Percentiles rank a stretch among this genome's conserved stretches.
These are phyloP conservation scores for Heimioporus punctisporus DNA, from an alignment of 1,284 basidiomycete genomes.

Conservation along the genomic window DNA sequence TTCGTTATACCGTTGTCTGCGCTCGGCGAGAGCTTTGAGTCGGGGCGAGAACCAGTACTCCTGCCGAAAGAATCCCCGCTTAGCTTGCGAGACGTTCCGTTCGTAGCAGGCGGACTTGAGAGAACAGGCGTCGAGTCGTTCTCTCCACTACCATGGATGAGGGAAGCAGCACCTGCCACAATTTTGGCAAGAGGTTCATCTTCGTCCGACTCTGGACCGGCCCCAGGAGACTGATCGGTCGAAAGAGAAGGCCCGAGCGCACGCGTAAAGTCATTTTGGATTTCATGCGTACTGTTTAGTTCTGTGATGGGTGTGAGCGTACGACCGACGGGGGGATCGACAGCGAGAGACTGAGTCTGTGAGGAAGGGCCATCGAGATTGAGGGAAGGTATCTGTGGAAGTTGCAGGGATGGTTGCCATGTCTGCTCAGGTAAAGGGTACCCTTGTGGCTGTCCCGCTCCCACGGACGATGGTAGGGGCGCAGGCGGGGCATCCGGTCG, in stretches of 20 bases:
- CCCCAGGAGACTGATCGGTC: conserved; percentile 20
- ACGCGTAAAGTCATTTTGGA: conserved; percentile 18
- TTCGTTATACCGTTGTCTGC: conserved; percentile 24
- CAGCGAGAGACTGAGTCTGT: conserved; percentile 18
- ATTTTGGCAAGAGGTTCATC: conserved; percentile 21
- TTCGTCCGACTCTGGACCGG: conserved; percentile 26
- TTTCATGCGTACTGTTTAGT: conserved; percentile 35
- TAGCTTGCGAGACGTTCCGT: conserved; percentile 24
- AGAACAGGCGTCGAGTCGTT: conserved; percentile 6
- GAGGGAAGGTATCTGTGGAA: conserved; percentile 50
- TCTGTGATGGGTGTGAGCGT: conserved; percentile 52
- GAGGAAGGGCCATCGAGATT: conserved; percentile 36
- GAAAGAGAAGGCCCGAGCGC: conserved; percentile 22
- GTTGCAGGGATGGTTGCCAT: conserved; percentile 19
- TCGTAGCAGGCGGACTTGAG: conserved; percentile 25
- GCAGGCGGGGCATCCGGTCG: conserved; percentile 15
- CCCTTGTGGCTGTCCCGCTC: conserved; percentile 22
- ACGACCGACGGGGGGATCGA: conserved; percentile 19
- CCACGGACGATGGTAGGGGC: conserved; percentile 15
- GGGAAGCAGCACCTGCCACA: conserved; percentile 15
- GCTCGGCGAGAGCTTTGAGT: conserved; percentile 37
- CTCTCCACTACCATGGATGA: conserved; percentile 24
- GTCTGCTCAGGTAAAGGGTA: conserved; percentile 11
- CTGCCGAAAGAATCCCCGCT: conserved; percentile 32
- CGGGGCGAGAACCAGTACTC: conserved; percentile 33